phyloP scores from a whole-genome alignment of 2,329 filamentous ascomycete genomes.

The Fusarium vanettenii region DNA sequence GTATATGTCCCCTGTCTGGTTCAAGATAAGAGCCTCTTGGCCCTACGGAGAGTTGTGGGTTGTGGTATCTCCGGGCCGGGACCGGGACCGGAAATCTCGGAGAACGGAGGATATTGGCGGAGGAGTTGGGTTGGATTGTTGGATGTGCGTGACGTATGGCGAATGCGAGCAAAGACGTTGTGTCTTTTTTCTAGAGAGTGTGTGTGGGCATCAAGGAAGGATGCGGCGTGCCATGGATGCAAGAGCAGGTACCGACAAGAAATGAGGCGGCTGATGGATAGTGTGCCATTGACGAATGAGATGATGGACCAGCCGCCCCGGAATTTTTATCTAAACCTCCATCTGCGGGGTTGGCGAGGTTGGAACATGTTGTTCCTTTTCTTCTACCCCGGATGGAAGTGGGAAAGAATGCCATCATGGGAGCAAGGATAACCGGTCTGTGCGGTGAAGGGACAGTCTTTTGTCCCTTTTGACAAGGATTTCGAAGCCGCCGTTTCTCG shows the following conservation, averaged over 20 bases:
- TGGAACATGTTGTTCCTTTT: neutral
- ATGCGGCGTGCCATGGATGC: neutral
- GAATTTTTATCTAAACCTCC: neutral
- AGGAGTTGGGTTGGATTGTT: neutral
- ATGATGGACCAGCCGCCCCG: slow-evolving; percentile 1
- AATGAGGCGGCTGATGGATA: slow-evolving; percentile 7
- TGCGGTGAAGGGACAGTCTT: neutral
- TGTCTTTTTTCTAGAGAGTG: neutral
- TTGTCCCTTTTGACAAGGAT: neutral
- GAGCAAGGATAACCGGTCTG: neutral
- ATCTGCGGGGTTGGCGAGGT: slow-evolving; percentile 17
- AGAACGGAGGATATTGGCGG: neutral
- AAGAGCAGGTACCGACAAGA: neutral
- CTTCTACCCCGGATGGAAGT: neutral
- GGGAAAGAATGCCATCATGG: neutral
- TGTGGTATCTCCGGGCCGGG: slow-evolving; percentile 17
- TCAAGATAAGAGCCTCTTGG: neutral
- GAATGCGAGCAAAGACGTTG: neutral
- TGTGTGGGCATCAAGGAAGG: neutral
- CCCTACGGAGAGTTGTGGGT: neutral
- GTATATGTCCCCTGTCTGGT: neutral
- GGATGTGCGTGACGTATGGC: slow-evolving; percentile 4
- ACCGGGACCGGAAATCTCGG: slow-evolving; percentile 14
- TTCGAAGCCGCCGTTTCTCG: neutral
- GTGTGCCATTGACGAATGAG: slow-evolving; percentile 29